These are phyloP conservation scores for Sugiyamaella xylanicola DNA, from an alignment of 1,139 yeast genomes.

Conservation along the genomic window DNA sequence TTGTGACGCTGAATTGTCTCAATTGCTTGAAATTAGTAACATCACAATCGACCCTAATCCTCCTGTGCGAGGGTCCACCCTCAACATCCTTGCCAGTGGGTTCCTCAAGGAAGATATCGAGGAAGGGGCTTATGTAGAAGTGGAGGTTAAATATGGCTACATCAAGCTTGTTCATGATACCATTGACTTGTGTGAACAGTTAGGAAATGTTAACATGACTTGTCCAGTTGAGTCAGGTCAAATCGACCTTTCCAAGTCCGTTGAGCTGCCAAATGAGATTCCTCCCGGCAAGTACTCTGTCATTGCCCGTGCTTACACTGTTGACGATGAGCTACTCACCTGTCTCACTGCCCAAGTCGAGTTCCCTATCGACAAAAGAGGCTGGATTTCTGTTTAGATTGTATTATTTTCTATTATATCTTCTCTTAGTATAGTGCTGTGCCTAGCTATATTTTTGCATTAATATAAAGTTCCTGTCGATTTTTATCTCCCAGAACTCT, in stretches of 20 bases:
- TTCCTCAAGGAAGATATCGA: slow-evolving; percentile 55
- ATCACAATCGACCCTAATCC: slow-evolving; percentile 80
- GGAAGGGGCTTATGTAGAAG: slow-evolving; percentile 91
- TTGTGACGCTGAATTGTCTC: slow-evolving; percentile 69
- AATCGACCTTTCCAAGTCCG: slow-evolving; percentile 64
- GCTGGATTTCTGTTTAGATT: neutral
- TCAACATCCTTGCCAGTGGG: slow-evolving; percentile 79
- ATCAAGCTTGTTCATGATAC: slow-evolving; percentile 83
- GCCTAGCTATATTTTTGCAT: slow-evolving; percentile 10
- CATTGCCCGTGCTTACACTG: slow-evolving; percentile 84
- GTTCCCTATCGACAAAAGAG: slow-evolving; percentile 33
- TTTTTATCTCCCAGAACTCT: neutral
- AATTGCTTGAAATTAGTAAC: slow-evolving; percentile 60
- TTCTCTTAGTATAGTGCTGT: slow-evolving; percentile 11
- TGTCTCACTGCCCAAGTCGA: slow-evolving; percentile 79
- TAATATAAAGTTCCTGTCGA: no score
- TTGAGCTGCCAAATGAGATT: slow-evolving; percentile 87
- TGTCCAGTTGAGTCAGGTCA: slow-evolving; percentile 80
- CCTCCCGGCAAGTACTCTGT: slow-evolving; percentile 94
- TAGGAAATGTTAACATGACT: slow-evolving; percentile 69
- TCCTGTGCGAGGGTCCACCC: slow-evolving; percentile 75
- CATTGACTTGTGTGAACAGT: slow-evolving; percentile 86
- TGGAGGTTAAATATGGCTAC: slow-evolving; percentile 89
- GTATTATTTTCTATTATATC: neutral
- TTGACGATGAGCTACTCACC: slow-evolving; percentile 75